Conservation (phyloP, 306 rosid genomes). For the Lablab purpureus region DNA sequence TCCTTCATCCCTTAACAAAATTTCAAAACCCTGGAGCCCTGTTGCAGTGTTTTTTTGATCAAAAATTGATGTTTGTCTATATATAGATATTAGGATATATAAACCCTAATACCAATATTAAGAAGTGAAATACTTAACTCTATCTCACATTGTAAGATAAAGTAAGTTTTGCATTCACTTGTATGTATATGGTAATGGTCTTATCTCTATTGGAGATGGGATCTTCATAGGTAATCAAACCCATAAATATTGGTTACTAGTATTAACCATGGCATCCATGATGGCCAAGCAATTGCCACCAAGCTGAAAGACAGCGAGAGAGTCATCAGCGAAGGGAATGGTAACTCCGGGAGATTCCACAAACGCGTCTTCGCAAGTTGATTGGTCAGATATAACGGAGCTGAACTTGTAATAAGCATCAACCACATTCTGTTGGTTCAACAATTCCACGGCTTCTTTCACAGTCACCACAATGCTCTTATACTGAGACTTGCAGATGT, state of each 20-base stretch:
- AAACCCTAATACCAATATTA: too few species aligned
- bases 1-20: background rate
- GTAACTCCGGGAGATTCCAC: background rate
- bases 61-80: too few species aligned
- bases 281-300: slow-evolving; percentile 43
- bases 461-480: background rate
- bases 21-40: background rate
- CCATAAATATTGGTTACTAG: background rate
- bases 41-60: background rate
- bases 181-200: too few species aligned
- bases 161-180: too few species aligned
- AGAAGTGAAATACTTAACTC: too few species aligned
- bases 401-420: slow-evolving; percentile 47
- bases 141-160: too few species aligned
- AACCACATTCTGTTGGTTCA: slow-evolving; percentile 5
- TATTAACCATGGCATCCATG: slow-evolving; percentile 34
- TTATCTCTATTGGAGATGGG: too few species aligned
- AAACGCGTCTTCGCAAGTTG: slow-evolving; percentile 38
- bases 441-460: background rate
- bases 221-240: too few species aligned
- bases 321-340: slow-evolving; percentile 2
- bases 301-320: background rate
- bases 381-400: background rate
- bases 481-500: slow-evolving; percentile 17
- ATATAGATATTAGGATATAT: too few species aligned